phyloP scores from a whole-genome alignment of 2,329 filamentous ascomycete species.

The Alternaria ventricosa region DNA sequence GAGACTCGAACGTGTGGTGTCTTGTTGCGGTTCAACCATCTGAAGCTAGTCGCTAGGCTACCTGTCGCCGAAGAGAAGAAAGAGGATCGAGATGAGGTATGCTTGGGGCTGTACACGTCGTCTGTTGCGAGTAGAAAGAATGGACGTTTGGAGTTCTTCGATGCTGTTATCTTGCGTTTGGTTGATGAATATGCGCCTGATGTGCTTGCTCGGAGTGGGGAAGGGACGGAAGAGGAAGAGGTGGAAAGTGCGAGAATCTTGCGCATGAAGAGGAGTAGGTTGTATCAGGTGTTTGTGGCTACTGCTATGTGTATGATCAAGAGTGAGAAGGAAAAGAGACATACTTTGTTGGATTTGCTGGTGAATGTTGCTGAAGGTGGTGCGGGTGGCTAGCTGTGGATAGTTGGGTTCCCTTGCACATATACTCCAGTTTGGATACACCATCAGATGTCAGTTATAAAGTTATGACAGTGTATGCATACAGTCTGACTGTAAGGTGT shows the following conservation, averaged over 20 bases:
- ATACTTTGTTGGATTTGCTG: slow-evolving; percentile 23
- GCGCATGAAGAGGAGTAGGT: slow-evolving; percentile 23
- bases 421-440: rapidly evolving
- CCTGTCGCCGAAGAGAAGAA: neutral
- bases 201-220: neutral
- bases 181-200: neutral
- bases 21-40: slow-evolving; percentile 34
- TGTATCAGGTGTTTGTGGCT: slow-evolving; percentile 42
- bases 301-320: slow-evolving; percentile 44
- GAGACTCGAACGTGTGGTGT: slow-evolving; percentile 30
- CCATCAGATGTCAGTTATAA: rapidly evolving
- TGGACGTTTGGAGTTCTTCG: slow-evolving; percentile 37
- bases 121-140: slow-evolving; percentile 35
- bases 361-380: slow-evolving; percentile 13
- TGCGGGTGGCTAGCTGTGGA: neutral
- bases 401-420: neutral
- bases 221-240: neutral
- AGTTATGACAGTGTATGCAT: neutral
- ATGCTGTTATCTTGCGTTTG: slow-evolving; percentile 27
- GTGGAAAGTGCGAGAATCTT: neutral
- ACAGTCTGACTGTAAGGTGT: neutral
- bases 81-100: slow-evolving; percentile 19
- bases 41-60: slow-evolving; percentile 38
- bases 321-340: slow-evolving; percentile 43
- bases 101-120: slow-evolving; percentile 37